Conservation (phyloP, 1,284 basidiomycete genomes). For the Tausonia pullulans region DNA sequence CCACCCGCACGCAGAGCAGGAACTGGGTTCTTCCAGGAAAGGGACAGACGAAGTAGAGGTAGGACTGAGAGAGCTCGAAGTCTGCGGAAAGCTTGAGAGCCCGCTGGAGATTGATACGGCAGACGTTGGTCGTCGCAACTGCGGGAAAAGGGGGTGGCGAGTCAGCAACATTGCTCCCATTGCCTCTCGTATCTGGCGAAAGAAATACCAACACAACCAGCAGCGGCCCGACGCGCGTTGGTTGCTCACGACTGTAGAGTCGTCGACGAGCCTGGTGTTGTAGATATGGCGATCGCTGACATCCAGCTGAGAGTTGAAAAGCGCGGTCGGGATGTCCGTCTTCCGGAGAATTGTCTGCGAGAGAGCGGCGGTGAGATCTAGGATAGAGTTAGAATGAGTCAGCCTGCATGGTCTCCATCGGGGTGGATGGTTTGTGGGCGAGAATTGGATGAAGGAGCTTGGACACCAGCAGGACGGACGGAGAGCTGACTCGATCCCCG, state of each 20-base stretch:
- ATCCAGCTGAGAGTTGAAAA: not conserved
- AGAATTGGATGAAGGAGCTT: no score
- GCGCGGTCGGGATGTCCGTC: conserved; percentile 4
- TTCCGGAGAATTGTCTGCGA: conserved; percentile 8
- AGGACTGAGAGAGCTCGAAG: conserved; percentile 72
- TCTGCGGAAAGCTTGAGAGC: conserved; percentile 64
- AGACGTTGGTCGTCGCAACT: conserved; percentile 47
- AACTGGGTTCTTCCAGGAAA: not conserved
- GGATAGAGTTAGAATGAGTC: not conserved
- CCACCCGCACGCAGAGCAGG: conserved; percentile 3
- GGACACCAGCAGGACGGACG: not conserved
- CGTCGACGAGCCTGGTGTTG: conserved; percentile 2
- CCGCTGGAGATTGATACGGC: conserved; percentile 74
- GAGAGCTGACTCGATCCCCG: not conserved
- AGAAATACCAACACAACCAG: conserved; percentile 64
- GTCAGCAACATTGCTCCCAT: not conserved
- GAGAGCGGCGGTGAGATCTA: not conserved
- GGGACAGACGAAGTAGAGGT: conserved; percentile 1
- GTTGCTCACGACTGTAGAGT: conserved; percentile 48
- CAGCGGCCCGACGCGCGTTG: conserved; percentile 79
- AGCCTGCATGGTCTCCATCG: no score
- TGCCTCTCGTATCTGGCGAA: conserved; percentile 20
- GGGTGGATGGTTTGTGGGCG: no score
- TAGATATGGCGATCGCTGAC: conserved; percentile 3
- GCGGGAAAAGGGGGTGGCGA: conserved; percentile 18